Evolutionary conservation across 106 monocot species (phyloP).

Genomic region (Dendrobium chrysotoxum): DNA sequence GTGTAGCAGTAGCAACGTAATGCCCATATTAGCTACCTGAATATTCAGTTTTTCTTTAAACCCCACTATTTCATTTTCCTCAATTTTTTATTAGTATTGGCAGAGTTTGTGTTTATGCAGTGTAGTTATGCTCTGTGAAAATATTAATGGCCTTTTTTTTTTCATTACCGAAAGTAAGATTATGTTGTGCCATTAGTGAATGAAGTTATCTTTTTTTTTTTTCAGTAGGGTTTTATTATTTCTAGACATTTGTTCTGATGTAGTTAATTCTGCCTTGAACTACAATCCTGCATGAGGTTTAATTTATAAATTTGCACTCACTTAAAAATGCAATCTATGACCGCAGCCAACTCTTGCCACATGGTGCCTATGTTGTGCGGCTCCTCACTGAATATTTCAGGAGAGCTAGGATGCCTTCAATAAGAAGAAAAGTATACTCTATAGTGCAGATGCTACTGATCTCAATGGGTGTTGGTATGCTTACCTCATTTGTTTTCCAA

Average conservation of each 20-base stretch:
- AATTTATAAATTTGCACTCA: neutral
- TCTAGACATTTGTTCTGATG: neutral
- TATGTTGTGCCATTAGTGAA: neutral
- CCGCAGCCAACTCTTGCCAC: conserved; percentile 73
- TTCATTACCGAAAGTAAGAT: neutral
- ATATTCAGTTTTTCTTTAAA: neutral
- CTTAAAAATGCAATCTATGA: conserved; percentile 5
- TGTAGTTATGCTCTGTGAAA: neutral
- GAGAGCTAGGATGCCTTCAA: conserved; percentile 43
- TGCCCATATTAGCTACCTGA: neutral
- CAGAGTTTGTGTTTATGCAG: too few relatives aligned
- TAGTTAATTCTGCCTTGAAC: neutral
- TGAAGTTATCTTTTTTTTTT: too few relatives aligned
- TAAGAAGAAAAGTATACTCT: conserved; percentile 79
- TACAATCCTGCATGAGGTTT: neutral
- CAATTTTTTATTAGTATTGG: too few relatives aligned
- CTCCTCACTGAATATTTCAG: conserved; percentile 56
- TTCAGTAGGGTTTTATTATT: too few relatives aligned
- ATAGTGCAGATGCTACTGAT: conserved; percentile 52
- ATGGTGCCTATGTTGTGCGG: conserved; percentile 52
- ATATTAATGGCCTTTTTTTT: neutral
- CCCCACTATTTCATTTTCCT: too few relatives aligned
- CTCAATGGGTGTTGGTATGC: conserved; percentile 88
- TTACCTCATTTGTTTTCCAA: neutral
- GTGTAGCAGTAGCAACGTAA: neutral